A percentile compares a stretch with the other conserved stretches of the same genome.
These are phyloP conservation scores for Pholiota conissans DNA, from an alignment of 768 basidiomycete genomes.

Conservation along the genomic window DNA sequence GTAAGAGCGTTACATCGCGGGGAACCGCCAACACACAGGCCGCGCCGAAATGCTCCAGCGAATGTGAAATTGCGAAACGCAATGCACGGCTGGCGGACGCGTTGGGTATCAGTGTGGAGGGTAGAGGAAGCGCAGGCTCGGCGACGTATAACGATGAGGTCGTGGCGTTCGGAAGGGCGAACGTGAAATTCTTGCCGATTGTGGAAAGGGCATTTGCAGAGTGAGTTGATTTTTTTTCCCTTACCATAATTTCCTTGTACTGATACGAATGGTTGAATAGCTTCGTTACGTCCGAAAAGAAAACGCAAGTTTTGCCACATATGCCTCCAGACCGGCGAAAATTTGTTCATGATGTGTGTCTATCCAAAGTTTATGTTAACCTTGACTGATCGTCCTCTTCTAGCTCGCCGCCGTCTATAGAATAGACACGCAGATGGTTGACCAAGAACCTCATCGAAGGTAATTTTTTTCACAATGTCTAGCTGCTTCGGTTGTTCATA, in stretches of 20 bases:
- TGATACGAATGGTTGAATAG: constrained; percentile 33
- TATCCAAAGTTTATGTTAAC: constrained; percentile 8
- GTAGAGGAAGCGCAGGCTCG: constrained; percentile 29
- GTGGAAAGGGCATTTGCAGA: constrained; percentile 86
- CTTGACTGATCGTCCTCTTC: constrained; percentile 5
- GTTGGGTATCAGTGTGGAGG: constrained; percentile 73
- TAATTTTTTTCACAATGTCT: constrained; percentile 17
- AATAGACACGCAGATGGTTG: constrained; percentile 84
- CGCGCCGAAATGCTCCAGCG: constrained; percentile 70
- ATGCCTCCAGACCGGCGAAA: constrained; percentile 81
- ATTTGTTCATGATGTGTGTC: constrained; percentile 75
- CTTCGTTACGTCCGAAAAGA: constrained; percentile 69
- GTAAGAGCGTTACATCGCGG: constrained; percentile 45
- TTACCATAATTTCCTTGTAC: constrained; percentile 16
- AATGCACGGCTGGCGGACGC: constrained; percentile 91
- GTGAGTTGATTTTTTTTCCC: constrained; percentile 41
- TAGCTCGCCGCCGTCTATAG: constrained; percentile 80
- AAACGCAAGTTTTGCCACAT: constrained; percentile 71
- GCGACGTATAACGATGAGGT: constrained; percentile 66
- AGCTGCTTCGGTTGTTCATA: background rate
- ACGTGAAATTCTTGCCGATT: constrained; percentile 64
- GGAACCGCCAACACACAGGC: constrained; percentile 38
- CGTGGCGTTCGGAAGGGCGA: constrained; percentile 55
- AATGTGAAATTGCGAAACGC: constrained; percentile 83
- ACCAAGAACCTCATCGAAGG: constrained; percentile 86